Evolutionary conservation across 768 basidiomycete genomes (phyloP), one percentile per base, ranked within the genome.

Genomic region (Hirschioporus abietinus): DNA sequence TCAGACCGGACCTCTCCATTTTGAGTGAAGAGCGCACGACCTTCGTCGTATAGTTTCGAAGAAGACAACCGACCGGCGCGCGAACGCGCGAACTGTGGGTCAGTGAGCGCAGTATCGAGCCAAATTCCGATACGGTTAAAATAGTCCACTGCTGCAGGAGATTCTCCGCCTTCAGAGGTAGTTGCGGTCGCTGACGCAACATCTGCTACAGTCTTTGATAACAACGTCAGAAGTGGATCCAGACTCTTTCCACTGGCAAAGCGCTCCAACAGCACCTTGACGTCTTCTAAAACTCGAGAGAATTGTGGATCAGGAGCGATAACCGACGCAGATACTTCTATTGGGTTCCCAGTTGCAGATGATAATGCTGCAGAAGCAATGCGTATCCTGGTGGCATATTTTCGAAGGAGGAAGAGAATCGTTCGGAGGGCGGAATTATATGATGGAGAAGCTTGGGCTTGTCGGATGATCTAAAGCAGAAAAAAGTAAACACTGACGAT

Each of bases 81-180:
- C 18, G 74, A 73, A 6, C 63, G 57, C 2, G 68, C 68, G 58
- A 65, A 74, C 15, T 42, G 12, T 5, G 68, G 63, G n/a, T 71
- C 68, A 2, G 60, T 63, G 7, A 74, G 70, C 15, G 72, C 69
- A 26, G n/a, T 60, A 30, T 72, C 70, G 59, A 73, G 58, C 71
- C 71, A 72, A 7, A 27, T 23, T 5, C 71, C 72, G 3, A 72
- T 35, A 27, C 66, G 67, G 23, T 36, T 42, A 23, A 69, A 63
- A 25, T 36, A 69, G 4, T 5, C 20, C 20, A 20, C 12, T 52
- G 42, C 20, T 20, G 42, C 20, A 52, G 42, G 42, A 15, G 42
- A 52, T 3, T 52, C 15, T 52, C 20, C 20, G 42, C 42, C 42
- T 18, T 27, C 34, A 12, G 67, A 18, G 17, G 62, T 63, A 23